A percentile compares a stretch with the other conserved stretches of the same genome.
phyloP scores from a whole-genome alignment of 169 alveolate genomes.

The Plasmodium malariae region DNA sequence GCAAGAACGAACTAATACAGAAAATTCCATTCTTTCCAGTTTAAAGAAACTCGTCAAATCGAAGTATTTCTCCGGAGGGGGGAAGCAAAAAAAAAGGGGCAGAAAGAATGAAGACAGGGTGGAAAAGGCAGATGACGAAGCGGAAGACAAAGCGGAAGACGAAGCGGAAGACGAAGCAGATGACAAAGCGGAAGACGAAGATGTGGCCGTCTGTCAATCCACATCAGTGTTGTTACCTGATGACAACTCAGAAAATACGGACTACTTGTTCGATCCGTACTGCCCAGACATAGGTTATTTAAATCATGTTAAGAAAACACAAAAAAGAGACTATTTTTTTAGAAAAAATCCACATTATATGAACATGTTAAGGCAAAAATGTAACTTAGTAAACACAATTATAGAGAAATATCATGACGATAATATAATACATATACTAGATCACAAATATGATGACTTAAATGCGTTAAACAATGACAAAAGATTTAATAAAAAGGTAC shows the following conservation, averaged over 20 bases:
- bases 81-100: not conserved
- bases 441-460: constrained; percentile 67
- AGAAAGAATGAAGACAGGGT: too few species aligned
- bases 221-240: too few species aligned
- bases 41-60: not conserved
- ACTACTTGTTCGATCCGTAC: constrained; percentile 37
- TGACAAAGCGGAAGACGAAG: not conserved
- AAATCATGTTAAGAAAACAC: constrained; percentile 26
- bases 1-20: not conserved
- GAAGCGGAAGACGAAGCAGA: not conserved
- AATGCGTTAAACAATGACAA: constrained; percentile 26
- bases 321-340: constrained; percentile 25
- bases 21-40: not conserved
- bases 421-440: constrained; percentile 15
- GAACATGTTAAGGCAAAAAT: constrained; percentile 29
- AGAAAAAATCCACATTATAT: constrained; percentile 17
- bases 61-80: not conserved
- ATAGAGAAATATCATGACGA: not conserved
- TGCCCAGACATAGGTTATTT: constrained; percentile 31
- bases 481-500: constrained; percentile 32
- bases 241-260: too few species aligned
- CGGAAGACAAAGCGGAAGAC: not conserved
- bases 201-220: too few species aligned
- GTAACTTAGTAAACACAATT: constrained; percentile 18
- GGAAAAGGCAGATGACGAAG: too few species aligned